phyloP scores from a whole-genome alignment of 1,139 yeast genomes.

The Suhomyces bolitotheri region DNA sequence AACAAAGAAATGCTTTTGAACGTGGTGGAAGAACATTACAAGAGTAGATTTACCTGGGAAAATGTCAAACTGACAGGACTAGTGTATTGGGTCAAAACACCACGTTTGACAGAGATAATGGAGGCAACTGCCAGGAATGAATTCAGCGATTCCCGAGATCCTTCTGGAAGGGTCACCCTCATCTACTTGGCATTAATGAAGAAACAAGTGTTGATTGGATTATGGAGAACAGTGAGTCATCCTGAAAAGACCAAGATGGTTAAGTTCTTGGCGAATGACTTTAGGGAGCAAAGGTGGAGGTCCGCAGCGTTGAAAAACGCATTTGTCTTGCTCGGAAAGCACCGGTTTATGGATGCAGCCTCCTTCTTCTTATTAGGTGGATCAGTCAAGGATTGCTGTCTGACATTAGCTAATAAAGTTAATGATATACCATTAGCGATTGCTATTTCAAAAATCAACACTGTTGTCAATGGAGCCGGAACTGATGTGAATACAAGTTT shows the following conservation, averaged over 20 bases:
- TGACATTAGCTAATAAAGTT: slow-evolving; percentile 66
- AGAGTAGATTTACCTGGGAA: slow-evolving; percentile 57
- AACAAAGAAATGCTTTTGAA: slow-evolving; percentile 67
- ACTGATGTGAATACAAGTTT: slow-evolving; percentile 42
- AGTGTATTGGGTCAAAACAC: slow-evolving; percentile 70
- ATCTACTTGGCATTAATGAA: slow-evolving; percentile 77
- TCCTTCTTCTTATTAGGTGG: slow-evolving; percentile 85
- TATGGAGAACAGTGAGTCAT: slow-evolving; percentile 82
- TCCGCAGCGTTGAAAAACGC: slow-evolving; percentile 93
- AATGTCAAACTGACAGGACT: slow-evolving; percentile 62
- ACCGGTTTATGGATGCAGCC: slow-evolving; percentile 84
- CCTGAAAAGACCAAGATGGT: slow-evolving; percentile 82
- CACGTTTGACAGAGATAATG: slow-evolving; percentile 48
- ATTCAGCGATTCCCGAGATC: slow-evolving; percentile 65
- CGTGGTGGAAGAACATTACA: slow-evolving; percentile 50
- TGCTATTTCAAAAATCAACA: slow-evolving; percentile 67
- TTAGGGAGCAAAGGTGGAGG: slow-evolving; percentile 70
- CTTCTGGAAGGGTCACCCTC: slow-evolving; percentile 67
- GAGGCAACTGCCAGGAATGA: slow-evolving; percentile 74
- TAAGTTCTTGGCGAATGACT: slow-evolving; percentile 74
- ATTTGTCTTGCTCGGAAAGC: slow-evolving; percentile 84
- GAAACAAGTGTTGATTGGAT: slow-evolving; percentile 71
- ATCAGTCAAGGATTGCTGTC: slow-evolving; percentile 72
- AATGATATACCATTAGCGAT: slow-evolving; percentile 72
- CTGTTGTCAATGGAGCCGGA: slow-evolving; percentile 21